Evolutionary conservation across 306 rosid genomes (phyloP).

Genomic region (Dicorynia guianensis): DNA sequence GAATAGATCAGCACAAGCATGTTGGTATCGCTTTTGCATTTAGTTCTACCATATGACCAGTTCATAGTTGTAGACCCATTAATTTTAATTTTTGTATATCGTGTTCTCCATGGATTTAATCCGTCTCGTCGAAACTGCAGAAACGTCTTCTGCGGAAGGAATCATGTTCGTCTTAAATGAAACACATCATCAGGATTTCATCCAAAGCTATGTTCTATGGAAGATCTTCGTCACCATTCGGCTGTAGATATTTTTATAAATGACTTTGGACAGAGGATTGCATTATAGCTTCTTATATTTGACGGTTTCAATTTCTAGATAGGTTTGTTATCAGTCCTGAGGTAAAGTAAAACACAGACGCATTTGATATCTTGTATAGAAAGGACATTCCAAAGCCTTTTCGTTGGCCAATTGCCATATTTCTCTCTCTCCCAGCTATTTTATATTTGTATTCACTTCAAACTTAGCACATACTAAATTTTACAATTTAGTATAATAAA

Average conservation of each 20-base stretch:
- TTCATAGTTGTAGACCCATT: too few species aligned
- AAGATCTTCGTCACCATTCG: conserved; percentile 20
- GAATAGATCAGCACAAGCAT: too few species aligned
- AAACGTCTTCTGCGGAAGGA: conserved; percentile 68
- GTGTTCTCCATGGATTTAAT: not conserved
- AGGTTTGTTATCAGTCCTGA: conserved; percentile 21
- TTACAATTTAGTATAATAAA: too few species aligned
- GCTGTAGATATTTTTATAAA: conserved; percentile 26
- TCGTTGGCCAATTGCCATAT: conserved; percentile 20
- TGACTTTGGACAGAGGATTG: conserved; percentile 36
- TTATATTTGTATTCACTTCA: too few species aligned
- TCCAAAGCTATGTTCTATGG: conserved; percentile 4
- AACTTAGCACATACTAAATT: too few species aligned
- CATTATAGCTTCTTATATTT: conserved; percentile 26
- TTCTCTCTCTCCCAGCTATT: not conserved
- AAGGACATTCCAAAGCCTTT: conserved; percentile 8
- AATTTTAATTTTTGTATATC: too few species aligned
- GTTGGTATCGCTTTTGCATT: too few species aligned
- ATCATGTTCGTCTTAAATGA: conserved; percentile 63
- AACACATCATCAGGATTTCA: conserved; percentile 1
- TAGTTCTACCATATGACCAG: too few species aligned
- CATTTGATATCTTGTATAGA: conserved; percentile 45
- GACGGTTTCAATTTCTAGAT: not conserved
- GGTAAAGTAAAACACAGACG: conserved; percentile 30
- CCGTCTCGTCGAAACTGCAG: conserved; percentile 54